Percentiles rank a stretch among this genome's conserved stretches.
phyloP scores from a whole-genome alignment of 306 rosid species.

The Glycyrrhiza uralensis region DNA sequence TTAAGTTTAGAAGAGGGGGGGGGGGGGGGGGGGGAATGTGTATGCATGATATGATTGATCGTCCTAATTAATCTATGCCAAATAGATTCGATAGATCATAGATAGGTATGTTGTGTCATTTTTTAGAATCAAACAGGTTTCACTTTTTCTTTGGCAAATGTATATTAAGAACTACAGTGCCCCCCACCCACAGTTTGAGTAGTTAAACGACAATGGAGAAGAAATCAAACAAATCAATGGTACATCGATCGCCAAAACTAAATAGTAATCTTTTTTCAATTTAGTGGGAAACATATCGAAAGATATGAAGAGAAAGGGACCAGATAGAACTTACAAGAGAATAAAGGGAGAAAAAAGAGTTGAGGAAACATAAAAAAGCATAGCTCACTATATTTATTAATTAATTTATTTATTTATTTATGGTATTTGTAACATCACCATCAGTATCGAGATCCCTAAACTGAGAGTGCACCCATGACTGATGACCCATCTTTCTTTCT shows the following conservation, averaged over 20 bases:
- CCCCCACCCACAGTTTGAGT: not conserved
- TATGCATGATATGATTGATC: conserved; percentile 31
- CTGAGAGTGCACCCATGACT: too few species aligned
- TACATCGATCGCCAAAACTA: too few species aligned
- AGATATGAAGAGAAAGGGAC: not conserved
- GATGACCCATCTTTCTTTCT: conserved; percentile 21
- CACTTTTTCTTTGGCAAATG: not conserved
- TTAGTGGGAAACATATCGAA: conserved; percentile 4
- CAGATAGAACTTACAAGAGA: not conserved
- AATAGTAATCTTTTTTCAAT: too few species aligned
- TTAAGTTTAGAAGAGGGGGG: too few species aligned
- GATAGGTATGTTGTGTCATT: not conserved
- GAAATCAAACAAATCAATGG: not conserved
- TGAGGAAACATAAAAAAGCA: too few species aligned
- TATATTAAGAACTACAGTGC: not conserved
- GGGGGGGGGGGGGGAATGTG: too few species aligned
- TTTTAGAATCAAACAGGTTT: not conserved
- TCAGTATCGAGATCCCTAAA: too few species aligned
- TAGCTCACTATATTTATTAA: too few species aligned
- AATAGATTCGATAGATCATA: conserved; percentile 17
- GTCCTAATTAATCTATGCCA: conserved; percentile 23
- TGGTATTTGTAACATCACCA: too few species aligned
- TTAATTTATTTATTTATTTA: too few species aligned
- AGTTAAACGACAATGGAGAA: too few species aligned
- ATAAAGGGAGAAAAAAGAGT: conserved; percentile 12